Conservation (phyloP, 306 rosid species). For the Rubus parviflorus region DNA sequence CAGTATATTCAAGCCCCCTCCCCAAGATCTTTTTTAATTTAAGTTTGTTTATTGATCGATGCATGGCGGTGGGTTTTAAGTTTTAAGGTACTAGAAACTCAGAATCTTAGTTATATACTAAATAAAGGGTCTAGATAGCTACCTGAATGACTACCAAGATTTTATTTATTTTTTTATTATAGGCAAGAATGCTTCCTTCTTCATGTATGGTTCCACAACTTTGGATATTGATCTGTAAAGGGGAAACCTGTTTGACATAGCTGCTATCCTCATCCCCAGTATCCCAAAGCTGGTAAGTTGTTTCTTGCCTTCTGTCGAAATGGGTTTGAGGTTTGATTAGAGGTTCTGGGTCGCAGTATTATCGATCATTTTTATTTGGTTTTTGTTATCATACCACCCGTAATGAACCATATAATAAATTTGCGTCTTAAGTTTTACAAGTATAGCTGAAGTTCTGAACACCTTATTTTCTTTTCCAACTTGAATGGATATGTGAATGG, state of each 20-base stretch:
- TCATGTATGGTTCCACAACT: neutral
- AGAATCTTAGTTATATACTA: neutral
- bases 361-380: neutral
- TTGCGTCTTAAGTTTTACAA: neutral
- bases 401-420: neutral
- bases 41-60: neutral
- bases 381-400: neutral
- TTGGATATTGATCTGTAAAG: neutral
- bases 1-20: neutral
- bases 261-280: neutral
- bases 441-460: neutral
- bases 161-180: neutral
- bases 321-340: neutral
- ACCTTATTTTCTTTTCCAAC: too few relatives aligned
- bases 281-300: neutral
- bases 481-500: too few relatives aligned
- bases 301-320: neutral
- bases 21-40: neutral
- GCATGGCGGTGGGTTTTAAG: neutral
- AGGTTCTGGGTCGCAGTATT: neutral
- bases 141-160: neutral
- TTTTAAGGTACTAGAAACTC: neutral
- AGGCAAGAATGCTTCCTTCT: neutral
- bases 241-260: neutral
- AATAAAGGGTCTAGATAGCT: neutral